Conservation (phyloP, 2,329 filamentous ascomycete genomes). For the Microdochium bolleyi region DNA sequence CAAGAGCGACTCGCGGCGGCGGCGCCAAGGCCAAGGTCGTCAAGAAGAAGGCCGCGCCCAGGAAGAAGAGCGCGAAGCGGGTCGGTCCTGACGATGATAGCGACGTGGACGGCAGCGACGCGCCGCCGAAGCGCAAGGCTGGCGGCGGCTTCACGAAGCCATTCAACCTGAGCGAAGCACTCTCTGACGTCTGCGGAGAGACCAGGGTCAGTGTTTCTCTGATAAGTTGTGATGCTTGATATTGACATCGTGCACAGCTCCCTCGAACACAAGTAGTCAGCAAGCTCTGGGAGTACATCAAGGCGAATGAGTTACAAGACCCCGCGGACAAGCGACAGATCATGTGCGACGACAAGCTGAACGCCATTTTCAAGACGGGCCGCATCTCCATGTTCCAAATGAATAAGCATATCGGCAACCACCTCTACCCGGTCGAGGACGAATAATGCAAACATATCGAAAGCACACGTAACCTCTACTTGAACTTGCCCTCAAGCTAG, state of each 20-base stretch:
- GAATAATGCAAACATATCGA: conserved; percentile 24
- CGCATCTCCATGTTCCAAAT: conserved; percentile 98
- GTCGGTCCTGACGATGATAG: conserved; percentile 74
- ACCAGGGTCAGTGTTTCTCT: conserved; percentile 42
- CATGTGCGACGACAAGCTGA: conserved; percentile 83
- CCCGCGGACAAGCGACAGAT: conserved; percentile 89
- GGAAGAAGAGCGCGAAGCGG: conserved; percentile 70
- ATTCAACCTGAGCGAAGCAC: conserved; percentile 62
- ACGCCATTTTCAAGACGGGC: conserved; percentile 83
- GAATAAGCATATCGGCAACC: conserved; percentile 90
- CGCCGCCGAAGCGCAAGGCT: conserved; percentile 63
- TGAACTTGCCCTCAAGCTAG: no score
- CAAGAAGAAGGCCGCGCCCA: conserved; percentile 54
- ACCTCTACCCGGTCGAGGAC: conserved; percentile 81
- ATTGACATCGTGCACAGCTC: conserved; percentile 43
- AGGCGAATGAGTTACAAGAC: conserved; percentile 79
- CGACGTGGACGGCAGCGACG: conserved; percentile 58
- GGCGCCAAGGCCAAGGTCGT: conserved; percentile 40
- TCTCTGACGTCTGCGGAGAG: conserved; percentile 64
- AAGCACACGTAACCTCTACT: no score
- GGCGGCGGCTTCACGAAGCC: conserved; percentile 91
- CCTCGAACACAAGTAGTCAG: conserved; percentile 95
- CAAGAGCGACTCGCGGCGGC: conserved; percentile 70
- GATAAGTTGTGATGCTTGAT: not conserved
- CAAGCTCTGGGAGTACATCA: conserved; percentile 93